phyloP scores from a whole-genome alignment of 106 monocot species.

The Cymbidium sinense region DNA sequence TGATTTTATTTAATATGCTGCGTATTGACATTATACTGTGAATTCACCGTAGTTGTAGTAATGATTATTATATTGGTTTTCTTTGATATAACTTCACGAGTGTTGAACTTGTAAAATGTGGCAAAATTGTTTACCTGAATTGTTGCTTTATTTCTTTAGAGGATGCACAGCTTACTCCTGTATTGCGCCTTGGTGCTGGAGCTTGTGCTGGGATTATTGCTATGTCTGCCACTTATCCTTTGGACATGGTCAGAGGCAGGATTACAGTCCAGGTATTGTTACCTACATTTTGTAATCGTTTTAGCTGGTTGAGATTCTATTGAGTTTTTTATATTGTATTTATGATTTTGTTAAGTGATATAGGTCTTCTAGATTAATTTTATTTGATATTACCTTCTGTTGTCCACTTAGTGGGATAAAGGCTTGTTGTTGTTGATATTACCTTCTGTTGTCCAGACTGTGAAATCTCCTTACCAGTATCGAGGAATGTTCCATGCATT shows the following conservation, averaged over 20 bases:
- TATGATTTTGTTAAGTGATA: neutral
- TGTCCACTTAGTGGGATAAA: too few species aligned
- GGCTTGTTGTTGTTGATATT: too few species aligned
- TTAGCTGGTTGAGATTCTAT: neutral
- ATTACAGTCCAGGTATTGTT: slow-evolving; percentile 84
- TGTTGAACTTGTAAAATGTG: neutral
- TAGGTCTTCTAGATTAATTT: neutral
- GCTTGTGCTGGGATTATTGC: slow-evolving; percentile 98
- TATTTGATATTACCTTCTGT: neutral
- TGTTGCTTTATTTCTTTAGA: slow-evolving; percentile 42
- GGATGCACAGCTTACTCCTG: slow-evolving; percentile 76
- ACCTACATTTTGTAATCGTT: neutral
- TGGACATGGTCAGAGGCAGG: slow-evolving; percentile 97
- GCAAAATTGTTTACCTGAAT: neutral
- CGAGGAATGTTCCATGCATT: slow-evolving; percentile 91
- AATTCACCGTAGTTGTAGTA: neutral
- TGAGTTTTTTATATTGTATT: neutral
- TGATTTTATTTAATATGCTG: neutral
- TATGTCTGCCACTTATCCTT: slow-evolving; percentile 94
- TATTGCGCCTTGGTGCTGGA: slow-evolving; percentile 90
- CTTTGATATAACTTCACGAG: neutral
- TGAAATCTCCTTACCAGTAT: slow-evolving; percentile 79
- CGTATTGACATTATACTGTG: too few species aligned
- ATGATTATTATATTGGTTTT: neutral
- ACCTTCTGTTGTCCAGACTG: slow-evolving; percentile 41